phyloP scores from a whole-genome alignment of 2,329 filamentous ascomycete genomes.

The Cryphonectria japonica region DNA sequence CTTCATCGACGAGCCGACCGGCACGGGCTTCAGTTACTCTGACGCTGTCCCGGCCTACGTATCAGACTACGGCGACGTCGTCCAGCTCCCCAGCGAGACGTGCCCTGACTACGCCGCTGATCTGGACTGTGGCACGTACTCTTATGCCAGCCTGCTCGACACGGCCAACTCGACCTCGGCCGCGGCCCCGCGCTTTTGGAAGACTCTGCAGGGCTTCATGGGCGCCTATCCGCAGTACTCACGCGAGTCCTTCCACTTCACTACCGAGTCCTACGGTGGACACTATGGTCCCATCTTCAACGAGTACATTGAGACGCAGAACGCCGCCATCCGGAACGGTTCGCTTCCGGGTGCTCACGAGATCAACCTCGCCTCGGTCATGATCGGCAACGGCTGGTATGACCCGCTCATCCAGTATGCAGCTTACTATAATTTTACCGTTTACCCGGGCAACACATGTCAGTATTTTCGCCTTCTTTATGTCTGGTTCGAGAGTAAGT shows the following conservation, averaged over 20 bases:
- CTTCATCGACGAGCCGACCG: constrained; percentile 65
- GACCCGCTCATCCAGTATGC: constrained; percentile 60
- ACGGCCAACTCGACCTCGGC: constrained; percentile 58
- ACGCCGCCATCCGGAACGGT: constrained; percentile 40
- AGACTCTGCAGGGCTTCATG: constrained; percentile 65
- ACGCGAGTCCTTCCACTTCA: constrained; percentile 55
- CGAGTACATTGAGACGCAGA: constrained; percentile 51
- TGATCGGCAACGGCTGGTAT: constrained; percentile 64
- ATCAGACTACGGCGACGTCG: constrained; percentile 36
- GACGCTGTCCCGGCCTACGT: constrained; percentile 42
- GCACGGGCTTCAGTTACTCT: constrained; percentile 60
- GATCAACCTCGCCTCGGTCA: constrained; percentile 53
- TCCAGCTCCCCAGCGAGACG: constrained; percentile 48
- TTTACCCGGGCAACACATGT: constrained; percentile 56
- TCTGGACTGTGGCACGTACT: constrained; percentile 58
- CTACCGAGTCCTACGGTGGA: constrained; percentile 61
- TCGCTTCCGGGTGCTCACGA: constrained; percentile 43
- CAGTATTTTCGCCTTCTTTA: background rate
- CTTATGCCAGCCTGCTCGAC: constrained; percentile 52
- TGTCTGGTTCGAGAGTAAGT: background rate
- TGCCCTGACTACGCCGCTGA: constrained; percentile 54
- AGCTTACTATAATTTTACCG: constrained; percentile 61
- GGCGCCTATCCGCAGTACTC: constrained; percentile 60
- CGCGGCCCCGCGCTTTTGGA: constrained; percentile 64
- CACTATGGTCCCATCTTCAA: constrained; percentile 62